These are phyloP conservation scores for Erodium moschatum DNA, from an alignment of 441 rosid species.

Conservation along the genomic window DNA sequence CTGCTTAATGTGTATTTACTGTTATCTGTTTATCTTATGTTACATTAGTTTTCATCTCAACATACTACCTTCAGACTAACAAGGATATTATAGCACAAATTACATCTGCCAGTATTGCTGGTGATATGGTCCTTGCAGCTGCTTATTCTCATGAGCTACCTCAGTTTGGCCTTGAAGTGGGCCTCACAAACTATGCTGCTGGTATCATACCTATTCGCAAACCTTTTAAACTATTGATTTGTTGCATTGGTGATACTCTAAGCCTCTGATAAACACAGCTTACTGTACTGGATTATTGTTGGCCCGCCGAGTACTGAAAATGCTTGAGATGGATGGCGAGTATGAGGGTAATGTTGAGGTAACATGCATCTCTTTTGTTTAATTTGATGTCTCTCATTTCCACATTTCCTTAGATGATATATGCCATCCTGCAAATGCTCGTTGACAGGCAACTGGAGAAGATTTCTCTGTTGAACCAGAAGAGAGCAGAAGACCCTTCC, in stretches of 20 bases:
- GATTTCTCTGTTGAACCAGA: conserved; percentile 12
- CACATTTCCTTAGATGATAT: neutral
- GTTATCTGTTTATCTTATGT: neutral
- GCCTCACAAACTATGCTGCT: conserved; percentile 9
- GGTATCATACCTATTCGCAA: neutral
- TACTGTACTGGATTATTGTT: conserved; percentile 10
- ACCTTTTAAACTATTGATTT: neutral
- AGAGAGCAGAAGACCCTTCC: conserved; percentile 19
- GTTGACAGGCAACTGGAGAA: conserved; percentile 6
- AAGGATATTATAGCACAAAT: conserved; percentile 8
- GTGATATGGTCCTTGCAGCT: conserved; percentile 10
- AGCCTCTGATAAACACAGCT: neutral
- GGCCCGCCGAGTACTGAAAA: conserved; percentile 12
- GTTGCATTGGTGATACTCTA: neutral
- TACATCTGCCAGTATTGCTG: conserved; percentile 9
- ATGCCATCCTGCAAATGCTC: neutral
- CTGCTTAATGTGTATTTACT: neutral
- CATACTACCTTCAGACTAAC: conserved; percentile 7
- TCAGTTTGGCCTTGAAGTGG: conserved; percentile 10
- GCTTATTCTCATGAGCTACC: conserved; percentile 9
- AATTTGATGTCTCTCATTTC: neutral
- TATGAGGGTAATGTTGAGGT: conserved; percentile 11
- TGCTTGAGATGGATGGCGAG: conserved; percentile 6
- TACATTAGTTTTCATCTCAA: neutral
- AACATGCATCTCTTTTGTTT: neutral